These are phyloP conservation scores for Rhododendron williamsianum DNA, from an alignment of 148 eudicot species.

Conservation along the genomic window DNA sequence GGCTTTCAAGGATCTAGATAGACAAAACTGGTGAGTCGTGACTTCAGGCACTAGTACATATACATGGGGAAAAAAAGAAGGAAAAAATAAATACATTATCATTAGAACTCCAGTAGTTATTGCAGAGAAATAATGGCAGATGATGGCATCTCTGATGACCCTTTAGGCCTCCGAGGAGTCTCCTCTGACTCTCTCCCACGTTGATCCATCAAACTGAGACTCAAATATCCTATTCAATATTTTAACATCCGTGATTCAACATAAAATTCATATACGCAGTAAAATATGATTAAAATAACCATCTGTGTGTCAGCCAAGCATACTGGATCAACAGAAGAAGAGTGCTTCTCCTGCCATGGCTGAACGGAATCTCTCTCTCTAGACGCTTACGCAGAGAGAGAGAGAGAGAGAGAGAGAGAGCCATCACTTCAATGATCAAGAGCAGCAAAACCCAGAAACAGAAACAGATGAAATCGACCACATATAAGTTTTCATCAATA, in stretches of 20 bases:
- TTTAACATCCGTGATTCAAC: slow-evolving; percentile 15
- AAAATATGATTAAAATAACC: background rate
- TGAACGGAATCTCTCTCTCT: slow-evolving; percentile 27
- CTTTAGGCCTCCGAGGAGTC: background rate
- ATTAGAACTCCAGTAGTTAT: background rate
- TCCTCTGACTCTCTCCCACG: slow-evolving; percentile 21
- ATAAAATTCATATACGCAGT: background rate
- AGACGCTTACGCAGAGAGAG: background rate
- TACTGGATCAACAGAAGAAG: slow-evolving; percentile 21
- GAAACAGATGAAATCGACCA: background rate
- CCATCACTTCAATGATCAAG: slow-evolving; percentile 2
- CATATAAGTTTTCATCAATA: no score
- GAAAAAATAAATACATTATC: background rate
- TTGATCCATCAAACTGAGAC: slow-evolving; percentile 19
- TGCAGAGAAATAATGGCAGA: background rate
- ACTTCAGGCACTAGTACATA: no score
- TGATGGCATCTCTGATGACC: background rate
- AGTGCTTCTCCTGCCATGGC: slow-evolving; percentile 18
- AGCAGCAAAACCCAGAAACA: slow-evolving; percentile 6
- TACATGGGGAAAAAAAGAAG: background rate
- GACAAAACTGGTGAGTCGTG: no score
- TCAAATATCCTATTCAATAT: slow-evolving; percentile 6
- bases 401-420: background rate
- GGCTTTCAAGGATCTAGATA: no score
- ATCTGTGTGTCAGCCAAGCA: slow-evolving; percentile 21